Percentiles rank a stretch among this genome's conserved stretches.
phyloP scores from a whole-genome alignment of 345 rosid genomes.

The Hypericum perforatum region DNA sequence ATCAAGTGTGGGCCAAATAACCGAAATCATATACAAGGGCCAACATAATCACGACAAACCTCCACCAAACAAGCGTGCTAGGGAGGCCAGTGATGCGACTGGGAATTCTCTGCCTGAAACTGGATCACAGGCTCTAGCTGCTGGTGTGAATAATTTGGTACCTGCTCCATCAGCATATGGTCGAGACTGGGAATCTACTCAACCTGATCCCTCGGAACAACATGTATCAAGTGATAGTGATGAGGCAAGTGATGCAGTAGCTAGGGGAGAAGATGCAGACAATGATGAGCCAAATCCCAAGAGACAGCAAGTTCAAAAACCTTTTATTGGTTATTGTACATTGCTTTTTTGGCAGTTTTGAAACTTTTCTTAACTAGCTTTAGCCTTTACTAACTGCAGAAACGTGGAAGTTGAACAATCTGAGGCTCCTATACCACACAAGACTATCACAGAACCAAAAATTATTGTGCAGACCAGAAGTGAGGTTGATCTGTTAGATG shows the following conservation, averaged over 20 bases:
- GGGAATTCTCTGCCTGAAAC: slow-evolving; percentile 28
- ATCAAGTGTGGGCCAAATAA: slow-evolving; percentile 70
- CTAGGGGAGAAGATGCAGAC: slow-evolving; percentile 30
- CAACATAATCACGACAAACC: slow-evolving; percentile 84
- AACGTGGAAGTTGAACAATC: slow-evolving; percentile 29
- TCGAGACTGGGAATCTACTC: slow-evolving; percentile 35
- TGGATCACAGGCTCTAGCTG: slow-evolving; percentile 20
- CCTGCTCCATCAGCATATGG: slow-evolving; percentile 21
- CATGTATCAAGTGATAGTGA: slow-evolving; percentile 37
- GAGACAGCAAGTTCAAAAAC: slow-evolving; percentile 41
- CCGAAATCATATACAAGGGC: slow-evolving; percentile 90
- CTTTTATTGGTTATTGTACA: background rate
- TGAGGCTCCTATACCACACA: slow-evolving; percentile 45
- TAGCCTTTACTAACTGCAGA: slow-evolving; percentile 28
- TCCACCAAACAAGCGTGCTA: slow-evolving; percentile 51
- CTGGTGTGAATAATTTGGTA: slow-evolving; percentile 14
- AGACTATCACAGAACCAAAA: slow-evolving; percentile 75
- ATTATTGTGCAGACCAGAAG: slow-evolving; percentile 92
- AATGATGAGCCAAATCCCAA: slow-evolving; percentile 58
- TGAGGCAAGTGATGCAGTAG: slow-evolving; percentile 37
- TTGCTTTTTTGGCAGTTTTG: slow-evolving; percentile 1
- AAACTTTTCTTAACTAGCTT: slow-evolving; percentile 3
- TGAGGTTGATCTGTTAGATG: slow-evolving; percentile 94
- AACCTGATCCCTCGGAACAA: slow-evolving; percentile 20
- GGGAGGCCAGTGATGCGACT: slow-evolving; percentile 35